Percentiles rank a stretch among this genome's conserved stretches.
phyloP scores from a whole-genome alignment of 2,329 filamentous ascomycete species.

The Fusarium pseudonygamai region DNA sequence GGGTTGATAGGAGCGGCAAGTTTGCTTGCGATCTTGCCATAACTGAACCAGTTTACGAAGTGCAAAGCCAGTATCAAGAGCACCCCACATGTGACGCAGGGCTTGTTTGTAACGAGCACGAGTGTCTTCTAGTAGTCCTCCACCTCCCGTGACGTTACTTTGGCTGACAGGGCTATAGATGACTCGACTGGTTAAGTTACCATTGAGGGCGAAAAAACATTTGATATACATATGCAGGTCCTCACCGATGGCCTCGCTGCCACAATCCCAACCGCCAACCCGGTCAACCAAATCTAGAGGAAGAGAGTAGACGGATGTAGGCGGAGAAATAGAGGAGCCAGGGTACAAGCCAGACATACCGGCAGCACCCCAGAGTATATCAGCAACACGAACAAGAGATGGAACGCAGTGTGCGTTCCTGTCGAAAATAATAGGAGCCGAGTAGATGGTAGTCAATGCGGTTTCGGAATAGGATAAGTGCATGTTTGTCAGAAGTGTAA shows the following conservation, averaged over 20 bases:
- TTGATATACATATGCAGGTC: constrained; percentile 83
- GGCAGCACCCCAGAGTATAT: constrained; percentile 76
- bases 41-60: constrained; percentile 66
- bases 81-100: constrained; percentile 80
- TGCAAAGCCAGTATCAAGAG: constrained; percentile 74
- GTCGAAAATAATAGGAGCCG: constrained; percentile 77
- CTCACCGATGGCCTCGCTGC: constrained; percentile 76
- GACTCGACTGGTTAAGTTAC: constrained; percentile 71
- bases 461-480: constrained; percentile 69
- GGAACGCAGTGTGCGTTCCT: constrained; percentile 76
- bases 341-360: constrained; percentile 75
- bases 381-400: constrained; percentile 74
- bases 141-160: constrained; percentile 73
- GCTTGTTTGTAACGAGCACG: constrained; percentile 76
- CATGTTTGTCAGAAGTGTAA: constrained; percentile 70
- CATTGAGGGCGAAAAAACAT: constrained; percentile 79
- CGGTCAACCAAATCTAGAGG: constrained; percentile 73
- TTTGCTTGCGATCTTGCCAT: constrained; percentile 67
- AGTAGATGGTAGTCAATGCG: constrained; percentile 70
- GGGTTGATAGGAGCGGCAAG: constrained; percentile 63
- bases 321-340: constrained; percentile 71
- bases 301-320: constrained; percentile 78
- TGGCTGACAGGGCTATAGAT: constrained; percentile 77
- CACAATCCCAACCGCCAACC: constrained; percentile 78
- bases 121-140: constrained; percentile 64